phyloP scores from a whole-genome alignment of 1,284 basidiomycete genomes.

The Ceratobasidium sp. region DNA sequence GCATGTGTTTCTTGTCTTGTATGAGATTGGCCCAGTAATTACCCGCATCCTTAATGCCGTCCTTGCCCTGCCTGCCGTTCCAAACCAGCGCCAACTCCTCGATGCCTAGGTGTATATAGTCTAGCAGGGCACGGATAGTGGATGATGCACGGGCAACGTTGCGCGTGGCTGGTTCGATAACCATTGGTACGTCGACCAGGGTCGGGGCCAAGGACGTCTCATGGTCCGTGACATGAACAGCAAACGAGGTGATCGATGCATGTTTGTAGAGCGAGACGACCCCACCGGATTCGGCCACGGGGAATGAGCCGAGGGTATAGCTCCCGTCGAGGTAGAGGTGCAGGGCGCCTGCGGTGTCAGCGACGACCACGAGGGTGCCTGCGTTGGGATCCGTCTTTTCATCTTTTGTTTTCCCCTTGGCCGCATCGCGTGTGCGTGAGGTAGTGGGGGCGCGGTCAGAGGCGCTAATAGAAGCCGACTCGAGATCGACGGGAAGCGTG shows the following conservation, averaged over 20 bases:
- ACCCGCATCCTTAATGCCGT: slow-evolving; percentile 76
- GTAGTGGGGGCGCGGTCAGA: slow-evolving; percentile 32
- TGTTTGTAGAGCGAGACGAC: slow-evolving; percentile 32
- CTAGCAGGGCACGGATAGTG: slow-evolving; percentile 72
- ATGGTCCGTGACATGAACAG: slow-evolving; percentile 25
- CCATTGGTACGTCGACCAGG: slow-evolving; percentile 66
- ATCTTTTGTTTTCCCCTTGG: slow-evolving; percentile 53
- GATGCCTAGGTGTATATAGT: slow-evolving; percentile 73
- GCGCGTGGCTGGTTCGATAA: slow-evolving; percentile 65
- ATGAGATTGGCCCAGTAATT: slow-evolving; percentile 74
- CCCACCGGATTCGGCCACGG: slow-evolving; percentile 55
- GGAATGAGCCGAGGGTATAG: slow-evolving; percentile 76
- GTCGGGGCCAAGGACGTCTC: slow-evolving; percentile 61
- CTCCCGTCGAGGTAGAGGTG: slow-evolving; percentile 81
- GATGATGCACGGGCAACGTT: slow-evolving; percentile 77
- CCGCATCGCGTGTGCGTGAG: slow-evolving; percentile 50
- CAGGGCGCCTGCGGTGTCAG: slow-evolving; percentile 67
- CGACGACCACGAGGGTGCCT: slow-evolving; percentile 69
- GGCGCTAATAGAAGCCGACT: slow-evolving; percentile 67
- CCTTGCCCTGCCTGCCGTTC: slow-evolving; percentile 69
- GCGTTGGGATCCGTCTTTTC: slow-evolving; percentile 66
- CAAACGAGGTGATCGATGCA: slow-evolving; percentile 36
- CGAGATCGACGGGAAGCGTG: slow-evolving; percentile 64
- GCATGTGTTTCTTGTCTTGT: slow-evolving; percentile 68
- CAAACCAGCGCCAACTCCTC: slow-evolving; percentile 76